Conservation (phyloP, 306 rosid species). For the Medicago lupulina region DNA sequence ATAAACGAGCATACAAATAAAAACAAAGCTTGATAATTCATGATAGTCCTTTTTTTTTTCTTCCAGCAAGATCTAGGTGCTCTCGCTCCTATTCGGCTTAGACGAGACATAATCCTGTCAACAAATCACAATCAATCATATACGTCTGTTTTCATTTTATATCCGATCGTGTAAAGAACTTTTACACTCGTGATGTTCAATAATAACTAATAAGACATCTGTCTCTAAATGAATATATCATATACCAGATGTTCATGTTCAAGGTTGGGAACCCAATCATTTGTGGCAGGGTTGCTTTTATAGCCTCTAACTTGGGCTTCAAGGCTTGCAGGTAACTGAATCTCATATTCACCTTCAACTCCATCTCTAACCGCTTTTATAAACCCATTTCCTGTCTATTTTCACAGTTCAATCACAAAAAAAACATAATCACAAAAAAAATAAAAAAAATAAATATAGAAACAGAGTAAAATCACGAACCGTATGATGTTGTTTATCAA, state of each 20-base stretch:
- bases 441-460: neutral
- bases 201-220: too few relatives aligned
- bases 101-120: neutral
- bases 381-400: slow-evolving; percentile 78
- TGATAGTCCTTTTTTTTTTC: too few relatives aligned
- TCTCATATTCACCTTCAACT: slow-evolving; percentile 37
- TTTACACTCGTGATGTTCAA: too few relatives aligned
- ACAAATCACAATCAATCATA: neutral
- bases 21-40: neutral
- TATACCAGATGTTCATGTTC: slow-evolving; percentile 50
- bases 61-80: neutral
- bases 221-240: too few relatives aligned
- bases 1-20: neutral
- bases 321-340: slow-evolving; percentile 34
- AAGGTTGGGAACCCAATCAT: slow-evolving; percentile 73
- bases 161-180: too few relatives aligned
- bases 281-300: slow-evolving; percentile 83
- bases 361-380: slow-evolving; percentile 55
- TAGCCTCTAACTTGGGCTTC: slow-evolving; percentile 33
- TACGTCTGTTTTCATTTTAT: neutral
- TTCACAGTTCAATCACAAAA: slow-evolving; percentile 18
- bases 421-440: neutral
- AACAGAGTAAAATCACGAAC: slow-evolving; percentile 35
- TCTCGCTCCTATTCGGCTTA: slow-evolving; percentile 36
- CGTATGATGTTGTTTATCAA: slow-evolving; percentile 73